Base-by-base conservation (phyloP, 306 rosid species). In the Oemleria cerasiformis region DNA sequence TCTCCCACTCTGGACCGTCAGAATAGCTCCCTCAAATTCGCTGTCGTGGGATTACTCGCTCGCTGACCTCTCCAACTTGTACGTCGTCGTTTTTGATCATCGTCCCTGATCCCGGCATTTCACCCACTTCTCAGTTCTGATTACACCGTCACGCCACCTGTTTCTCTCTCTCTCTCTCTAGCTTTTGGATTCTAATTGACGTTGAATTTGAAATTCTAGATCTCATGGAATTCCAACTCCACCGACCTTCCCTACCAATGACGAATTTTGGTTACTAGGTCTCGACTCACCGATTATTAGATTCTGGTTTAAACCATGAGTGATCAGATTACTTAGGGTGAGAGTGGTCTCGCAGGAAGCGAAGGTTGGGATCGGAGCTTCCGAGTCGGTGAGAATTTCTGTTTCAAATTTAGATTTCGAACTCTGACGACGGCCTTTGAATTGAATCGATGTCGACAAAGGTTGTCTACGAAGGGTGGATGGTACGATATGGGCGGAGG, bases 381-480 rank as follows among this genome's bases (percentile, higher is more conserved):
- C 88, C 86, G 82, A 81, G 63, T 69, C 40, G 65, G 73, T 76
- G 71, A 71, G 70, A 70, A 51, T 47, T 57, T 54, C 75, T 64
- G 60, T 49, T 49, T 34, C 16, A 56, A 20, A 30, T n/a, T 44
- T 48, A 60, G 64, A 49, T 69, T 75, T 65, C 47, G 23, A 17
- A 34, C 41, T 74, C 53, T 30, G 36, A 30, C 36, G 15, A 63
- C 25, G 13, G 20, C 42, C 30, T n/a, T 41, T 16, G 58, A 23
- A 82, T 47, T 42, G n/a, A 53, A 74, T 55, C 79, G 84, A 91
- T 91, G 99, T 87, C 96, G 75, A 83, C 96, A 30, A 94, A 94
- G 84, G 91, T 94, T 10, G 96, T 91, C 9, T 94, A 94, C 78
- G 99, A 94, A 94, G 97, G 99, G 19, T 94, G 99, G 99, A 94